Evolutionary conservation across 2,329 filamentous ascomycete genomes (phyloP).

Genomic region (Arthroderma uncinatum): DNA sequence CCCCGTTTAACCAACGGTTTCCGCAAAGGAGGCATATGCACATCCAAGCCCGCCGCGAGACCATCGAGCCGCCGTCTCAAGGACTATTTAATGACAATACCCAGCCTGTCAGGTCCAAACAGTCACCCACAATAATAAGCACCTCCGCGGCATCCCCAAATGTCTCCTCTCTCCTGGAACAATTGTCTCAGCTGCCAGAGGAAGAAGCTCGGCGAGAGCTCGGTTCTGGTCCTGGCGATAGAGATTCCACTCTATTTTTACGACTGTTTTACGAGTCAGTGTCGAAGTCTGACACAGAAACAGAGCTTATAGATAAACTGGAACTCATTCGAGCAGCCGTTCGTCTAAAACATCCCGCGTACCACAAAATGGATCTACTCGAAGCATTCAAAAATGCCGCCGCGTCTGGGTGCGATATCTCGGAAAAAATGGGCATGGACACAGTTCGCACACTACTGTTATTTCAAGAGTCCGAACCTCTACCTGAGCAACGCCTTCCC

Average conservation of each 20-base stretch:
- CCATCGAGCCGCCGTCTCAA: neutral
- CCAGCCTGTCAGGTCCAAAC: neutral
- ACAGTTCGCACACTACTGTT: conserved; percentile 31
- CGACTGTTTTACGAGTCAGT: conserved; percentile 29
- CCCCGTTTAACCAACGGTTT: neutral
- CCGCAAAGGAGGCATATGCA: neutral
- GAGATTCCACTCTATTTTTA: conserved; percentile 34
- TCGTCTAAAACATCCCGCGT: conserved; percentile 29
- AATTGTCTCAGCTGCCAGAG: conserved; percentile 23
- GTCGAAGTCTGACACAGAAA: conserved; percentile 20
- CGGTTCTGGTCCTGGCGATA: conserved; percentile 29
- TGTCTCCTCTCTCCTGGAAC: conserved; percentile 18
- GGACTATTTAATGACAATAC: neutral
- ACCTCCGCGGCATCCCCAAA: neutral
- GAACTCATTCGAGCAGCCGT: conserved; percentile 31
- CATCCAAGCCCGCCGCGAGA: neutral
- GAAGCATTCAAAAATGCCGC: conserved; percentile 27
- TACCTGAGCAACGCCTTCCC: conserved; percentile 15
- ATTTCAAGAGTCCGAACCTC: conserved; percentile 12
- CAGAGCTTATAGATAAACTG: conserved; percentile 22
- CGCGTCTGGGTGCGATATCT: conserved; percentile 25
- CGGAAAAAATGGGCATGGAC: conserved; percentile 25
- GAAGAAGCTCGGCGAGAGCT: conserved; percentile 27
- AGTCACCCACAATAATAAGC: neutral
- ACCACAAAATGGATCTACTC: conserved; percentile 27